Base-by-base conservation (phyloP, 1,139 yeast species). In the Sugiyamaella paludigena region DNA sequence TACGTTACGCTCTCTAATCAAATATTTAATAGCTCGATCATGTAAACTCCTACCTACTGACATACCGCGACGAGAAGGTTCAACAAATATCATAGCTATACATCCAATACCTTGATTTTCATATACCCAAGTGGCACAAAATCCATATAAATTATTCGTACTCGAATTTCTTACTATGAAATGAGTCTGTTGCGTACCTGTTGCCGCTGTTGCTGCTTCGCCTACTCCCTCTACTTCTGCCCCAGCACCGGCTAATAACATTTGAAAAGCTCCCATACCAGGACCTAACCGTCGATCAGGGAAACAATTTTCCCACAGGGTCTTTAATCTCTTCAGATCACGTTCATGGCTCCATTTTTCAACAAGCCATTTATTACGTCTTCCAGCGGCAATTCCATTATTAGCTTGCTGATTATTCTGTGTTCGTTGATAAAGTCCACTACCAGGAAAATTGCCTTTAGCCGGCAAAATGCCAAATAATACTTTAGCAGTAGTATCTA, bases 121-220 rank as follows among this genome's bases (percentile, higher is more conserved):
- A 40, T 59, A 58, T 6, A 76, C 75, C 84, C 84, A 80, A 0
- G 85, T 79, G 32, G 79, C 67, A n/a, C 79, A 72, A 16, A 79
- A 66, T 4, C 87, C 87, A 57, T 79, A 79, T 16, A 81, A 58
- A 28, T 78, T 73, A 55, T 80, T 80, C 35, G 81, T 69, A 11
- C 81, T 75, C 2, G 84, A 76, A 61, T 81, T 81, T 44, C 84
- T 66, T 19, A 81, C 83, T 44, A 82, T 79, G 62, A 81, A 81
- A 59, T 79, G 83, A 42, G 70, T 61, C 34, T 61, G 64, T 7
- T 49, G 26, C 34, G 37, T 12, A 34, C 46, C 24, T 36, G 31
- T 43, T 19, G 24, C 24, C 5, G 24, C 24, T 4, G 24, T 5
- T 19, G 24, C 5, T 19, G 24, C 24, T 4, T 19, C 24, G 5